phyloP scores from a whole-genome alignment of 768 basidiomycete species.

The Lactarius quietus region DNA sequence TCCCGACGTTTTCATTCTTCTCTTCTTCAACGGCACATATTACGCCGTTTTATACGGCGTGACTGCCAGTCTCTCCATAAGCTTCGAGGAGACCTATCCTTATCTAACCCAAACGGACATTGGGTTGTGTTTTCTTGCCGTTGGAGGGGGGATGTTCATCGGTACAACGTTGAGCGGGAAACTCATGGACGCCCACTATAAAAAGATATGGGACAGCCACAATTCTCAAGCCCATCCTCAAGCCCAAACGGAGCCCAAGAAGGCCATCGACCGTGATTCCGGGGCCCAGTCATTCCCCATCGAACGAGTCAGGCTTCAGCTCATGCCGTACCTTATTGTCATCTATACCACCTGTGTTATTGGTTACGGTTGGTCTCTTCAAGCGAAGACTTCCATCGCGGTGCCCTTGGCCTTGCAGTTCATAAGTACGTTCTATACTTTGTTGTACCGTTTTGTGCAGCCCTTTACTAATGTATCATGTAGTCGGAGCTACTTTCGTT shows the following conservation, averaged over 20 bases:
- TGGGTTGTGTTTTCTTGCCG: conserved; percentile 74
- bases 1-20: conserved; percentile 55
- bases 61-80: conserved; percentile 55
- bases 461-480: not conserved
- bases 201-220: conserved; percentile 34
- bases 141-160: conserved; percentile 69
- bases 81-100: conserved; percentile 57
- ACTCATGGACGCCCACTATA: conserved; percentile 66
- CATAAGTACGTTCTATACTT: conserved; percentile 30
- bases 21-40: conserved; percentile 48
- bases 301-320: conserved; percentile 53
- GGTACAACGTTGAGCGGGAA: conserved; percentile 59
- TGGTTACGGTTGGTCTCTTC: conserved; percentile 61
- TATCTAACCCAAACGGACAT: conserved; percentile 58
- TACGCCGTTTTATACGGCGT: conserved; percentile 60
- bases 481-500: conserved; percentile 50
- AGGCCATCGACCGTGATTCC: conserved; percentile 28
- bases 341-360: conserved; percentile 41
- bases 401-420: conserved; percentile 52
- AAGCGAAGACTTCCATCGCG: conserved; percentile 46
- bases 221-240: too few relatives aligned
- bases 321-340: conserved; percentile 41
- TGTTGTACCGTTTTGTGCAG: conserved; percentile 5
- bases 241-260: conserved; percentile 26
- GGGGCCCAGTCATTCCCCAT: conserved; percentile 48